These are phyloP conservation scores for Phlyctochytrium planicorne DNA, from an alignment of 192 early-diverging fungal species.

Conservation along the genomic window DNA sequence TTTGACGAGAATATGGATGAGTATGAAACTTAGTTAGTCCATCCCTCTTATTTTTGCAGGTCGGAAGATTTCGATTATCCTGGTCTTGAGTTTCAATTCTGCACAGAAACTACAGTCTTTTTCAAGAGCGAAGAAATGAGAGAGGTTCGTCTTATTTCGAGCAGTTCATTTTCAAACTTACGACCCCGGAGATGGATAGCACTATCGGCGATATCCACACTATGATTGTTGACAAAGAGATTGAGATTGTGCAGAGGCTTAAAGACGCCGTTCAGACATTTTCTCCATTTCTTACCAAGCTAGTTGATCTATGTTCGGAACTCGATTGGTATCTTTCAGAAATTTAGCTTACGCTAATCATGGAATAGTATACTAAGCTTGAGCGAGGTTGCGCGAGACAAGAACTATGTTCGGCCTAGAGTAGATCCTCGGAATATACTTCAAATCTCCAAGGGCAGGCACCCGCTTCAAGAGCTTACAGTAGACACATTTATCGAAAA, in stretches of 20 bases:
- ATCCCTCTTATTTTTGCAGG: background rate
- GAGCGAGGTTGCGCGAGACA: conserved; percentile 52
- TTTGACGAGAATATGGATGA: conserved; percentile 45
- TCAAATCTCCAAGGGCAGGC: conserved; percentile 66
- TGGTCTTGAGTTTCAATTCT: conserved; percentile 56
- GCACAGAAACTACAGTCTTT: conserved; percentile 61
- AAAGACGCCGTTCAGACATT: conserved; percentile 56
- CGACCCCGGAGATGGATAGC: conserved; percentile 69
- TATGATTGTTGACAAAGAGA: conserved; percentile 80
- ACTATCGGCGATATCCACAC: conserved; percentile 82
- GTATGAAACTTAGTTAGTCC: conserved; percentile 31
- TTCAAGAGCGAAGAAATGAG: conserved; percentile 65
- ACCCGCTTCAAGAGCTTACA: conserved; percentile 62
- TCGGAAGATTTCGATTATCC: conserved; percentile 15
- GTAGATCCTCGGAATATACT: conserved; percentile 58
- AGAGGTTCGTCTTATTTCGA: conserved; percentile 34
- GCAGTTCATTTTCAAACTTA: conserved; percentile 9
- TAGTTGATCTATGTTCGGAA: conserved; percentile 52
- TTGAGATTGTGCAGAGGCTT: conserved; percentile 75
- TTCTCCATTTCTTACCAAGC: conserved; percentile 30
- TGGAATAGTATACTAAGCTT: conserved; percentile 59
- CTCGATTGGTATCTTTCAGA: conserved; percentile 65
- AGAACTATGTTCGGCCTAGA: conserved; percentile 55
- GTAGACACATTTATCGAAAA: conserved; percentile 73
- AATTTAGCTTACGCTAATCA: background rate